Evolutionary conservation across 129 eudicot genomes (phyloP).

Genomic region (Saposhnikovia divaricata): DNA sequence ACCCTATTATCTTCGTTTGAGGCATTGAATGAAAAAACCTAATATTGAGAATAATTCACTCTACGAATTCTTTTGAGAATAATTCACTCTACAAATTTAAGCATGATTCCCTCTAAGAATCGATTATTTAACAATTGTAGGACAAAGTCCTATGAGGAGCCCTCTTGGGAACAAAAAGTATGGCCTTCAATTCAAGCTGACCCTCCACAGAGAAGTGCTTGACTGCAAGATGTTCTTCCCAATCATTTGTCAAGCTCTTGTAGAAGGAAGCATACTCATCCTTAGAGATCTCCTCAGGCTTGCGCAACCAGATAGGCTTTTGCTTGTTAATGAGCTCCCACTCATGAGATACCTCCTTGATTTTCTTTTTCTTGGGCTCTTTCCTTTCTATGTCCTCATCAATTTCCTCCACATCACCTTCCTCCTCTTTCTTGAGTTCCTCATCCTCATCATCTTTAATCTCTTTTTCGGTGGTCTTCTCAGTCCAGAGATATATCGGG

Average conservation of each 20-base stretch:
- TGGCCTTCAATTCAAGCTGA: slow-evolving; percentile 76
- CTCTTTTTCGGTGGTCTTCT: slow-evolving; percentile 81
- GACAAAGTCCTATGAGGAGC: too few relatives aligned
- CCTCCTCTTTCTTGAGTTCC: slow-evolving; percentile 69
- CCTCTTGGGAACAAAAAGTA: slow-evolving; percentile 69
- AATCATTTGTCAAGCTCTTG: slow-evolving; percentile 80
- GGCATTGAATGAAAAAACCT: too few relatives aligned
- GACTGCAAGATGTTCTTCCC: slow-evolving; percentile 90
- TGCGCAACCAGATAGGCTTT: slow-evolving; percentile 86
- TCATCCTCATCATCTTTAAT: slow-evolving; percentile 86
- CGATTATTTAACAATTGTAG: too few relatives aligned
- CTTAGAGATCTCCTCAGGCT: slow-evolving; percentile 78
- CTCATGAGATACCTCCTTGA: slow-evolving; percentile 77
- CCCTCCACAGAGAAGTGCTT: slow-evolving; percentile 93
- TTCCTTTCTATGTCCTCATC: slow-evolving; percentile 73
- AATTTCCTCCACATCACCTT: slow-evolving; percentile 69
- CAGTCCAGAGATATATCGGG: slow-evolving; percentile 80
- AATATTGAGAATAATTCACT: too few relatives aligned
- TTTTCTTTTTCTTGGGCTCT: slow-evolving; percentile 64
- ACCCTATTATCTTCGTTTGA: too few relatives aligned
- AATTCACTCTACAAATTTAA: too few relatives aligned
- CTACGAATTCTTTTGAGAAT: too few relatives aligned
- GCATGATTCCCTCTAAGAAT: too few relatives aligned
- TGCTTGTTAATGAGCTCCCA: slow-evolving; percentile 84
- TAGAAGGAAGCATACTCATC: slow-evolving; percentile 88